Percentiles rank a stretch among this genome's conserved stretches.
phyloP scores from a whole-genome alignment of 768 basidiomycete species.

The Hirschioporus abietinus region DNA sequence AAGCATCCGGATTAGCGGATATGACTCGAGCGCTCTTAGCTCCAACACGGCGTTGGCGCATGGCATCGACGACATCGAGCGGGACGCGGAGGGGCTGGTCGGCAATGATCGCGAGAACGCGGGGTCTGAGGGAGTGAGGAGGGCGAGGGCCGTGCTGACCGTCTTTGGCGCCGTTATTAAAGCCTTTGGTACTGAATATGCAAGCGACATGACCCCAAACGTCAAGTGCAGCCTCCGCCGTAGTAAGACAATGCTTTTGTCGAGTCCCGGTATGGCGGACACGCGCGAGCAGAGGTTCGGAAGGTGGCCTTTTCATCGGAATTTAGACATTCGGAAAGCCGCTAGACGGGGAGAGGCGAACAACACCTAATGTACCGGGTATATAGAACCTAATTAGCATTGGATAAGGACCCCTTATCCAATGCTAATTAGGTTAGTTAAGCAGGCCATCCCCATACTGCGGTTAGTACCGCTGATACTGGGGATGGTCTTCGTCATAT shows the following conservation, averaged over 20 bases:
- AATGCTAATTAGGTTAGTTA: too few relatives aligned
- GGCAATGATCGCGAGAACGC: conserved; percentile 26
- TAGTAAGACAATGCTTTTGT: conserved; percentile 52
- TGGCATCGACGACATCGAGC: conserved; percentile 46
- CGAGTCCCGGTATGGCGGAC: conserved; percentile 16
- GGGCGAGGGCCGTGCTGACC: conserved; percentile 18
- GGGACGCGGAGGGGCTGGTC: conserved; percentile 33
- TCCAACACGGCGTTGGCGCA: conserved; percentile 34
- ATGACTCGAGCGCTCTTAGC: conserved; percentile 47
- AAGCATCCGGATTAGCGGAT: conserved; percentile 43
- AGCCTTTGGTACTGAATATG: too few relatives aligned
- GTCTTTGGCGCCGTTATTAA: too few relatives aligned
- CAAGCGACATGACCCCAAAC: conserved; percentile 68
- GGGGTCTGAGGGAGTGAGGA: conserved; percentile 23
- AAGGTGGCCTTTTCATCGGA: too few relatives aligned
- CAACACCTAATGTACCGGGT: too few relatives aligned
- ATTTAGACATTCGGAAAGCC: too few relatives aligned
- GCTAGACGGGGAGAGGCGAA: too few relatives aligned
- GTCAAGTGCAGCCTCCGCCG: conserved; percentile 65
- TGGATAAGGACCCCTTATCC: too few relatives aligned
- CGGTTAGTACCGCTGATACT: too few relatives aligned
- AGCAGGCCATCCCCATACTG: too few relatives aligned
- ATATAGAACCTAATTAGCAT: too few relatives aligned
- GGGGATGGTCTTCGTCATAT: too few relatives aligned
- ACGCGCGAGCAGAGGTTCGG: conserved; percentile 21